Percentiles rank a stretch among this genome's conserved stretches.
Evolutionary conservation across 805 yeast genomes (phyloP).

Genomic region (Lachancea dasiensis): DNA sequence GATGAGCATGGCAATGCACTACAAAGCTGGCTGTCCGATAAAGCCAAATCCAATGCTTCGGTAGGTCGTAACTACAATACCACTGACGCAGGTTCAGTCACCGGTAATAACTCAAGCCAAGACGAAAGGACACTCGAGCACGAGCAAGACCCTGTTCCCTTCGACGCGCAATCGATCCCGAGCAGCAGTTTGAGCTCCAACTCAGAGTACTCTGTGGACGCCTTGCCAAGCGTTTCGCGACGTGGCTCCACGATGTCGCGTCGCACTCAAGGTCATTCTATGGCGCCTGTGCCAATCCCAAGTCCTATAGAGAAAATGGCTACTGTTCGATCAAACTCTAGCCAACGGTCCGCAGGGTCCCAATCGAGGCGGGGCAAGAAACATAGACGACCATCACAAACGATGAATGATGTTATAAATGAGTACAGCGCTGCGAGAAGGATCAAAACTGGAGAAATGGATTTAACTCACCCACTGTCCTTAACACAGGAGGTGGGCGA

Average conservation of each 20-base stretch:
- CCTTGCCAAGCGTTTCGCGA: not conserved
- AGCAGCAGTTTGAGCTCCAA: not conserved
- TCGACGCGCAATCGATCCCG: not conserved
- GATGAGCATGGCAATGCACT: no score
- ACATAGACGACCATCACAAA: conserved; percentile 30
- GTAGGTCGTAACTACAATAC: not conserved
- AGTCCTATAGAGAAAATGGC: not conserved
- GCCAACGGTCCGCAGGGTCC: not conserved
- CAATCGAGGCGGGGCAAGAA: conserved; percentile 3
- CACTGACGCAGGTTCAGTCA: not conserved
- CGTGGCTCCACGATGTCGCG: not conserved
- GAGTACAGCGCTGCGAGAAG: conserved; percentile 35
- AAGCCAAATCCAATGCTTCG: not conserved
- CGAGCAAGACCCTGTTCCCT: not conserved
- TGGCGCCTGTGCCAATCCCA: conserved; percentile 1
- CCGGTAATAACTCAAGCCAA: no score
- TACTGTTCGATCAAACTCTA: not conserved
- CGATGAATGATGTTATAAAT: conserved; percentile 36
- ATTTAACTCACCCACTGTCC: conserved; percentile 27
- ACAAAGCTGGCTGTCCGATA: not conserved
- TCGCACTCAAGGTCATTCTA: not conserved
- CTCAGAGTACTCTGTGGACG: not conserved
- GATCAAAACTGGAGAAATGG: conserved; percentile 29
- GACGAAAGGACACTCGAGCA: no score
- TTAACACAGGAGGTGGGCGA: conserved; percentile 27